phyloP scores from a whole-genome alignment of 2,329 filamentous ascomycete genomes.

The Cercospora sp. region DNA sequence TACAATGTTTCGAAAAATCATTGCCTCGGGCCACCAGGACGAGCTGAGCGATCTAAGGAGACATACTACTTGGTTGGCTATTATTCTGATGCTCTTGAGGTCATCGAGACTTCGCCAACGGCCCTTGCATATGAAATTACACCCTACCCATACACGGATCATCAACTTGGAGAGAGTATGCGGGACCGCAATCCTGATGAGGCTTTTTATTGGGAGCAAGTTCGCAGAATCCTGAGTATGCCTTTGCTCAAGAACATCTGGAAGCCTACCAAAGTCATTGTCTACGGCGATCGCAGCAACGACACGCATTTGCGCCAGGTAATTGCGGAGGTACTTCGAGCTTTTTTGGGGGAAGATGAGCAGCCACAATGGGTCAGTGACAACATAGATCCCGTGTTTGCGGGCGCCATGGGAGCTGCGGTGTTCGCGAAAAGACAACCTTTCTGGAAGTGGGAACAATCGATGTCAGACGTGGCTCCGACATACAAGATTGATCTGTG shows the following conservation, averaged over 20 bases:
- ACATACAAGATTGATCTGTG: too few species aligned
- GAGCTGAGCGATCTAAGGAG: too few species aligned
- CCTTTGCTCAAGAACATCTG: not conserved
- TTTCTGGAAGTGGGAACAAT: too few species aligned
- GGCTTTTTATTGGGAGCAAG: slow-evolving; percentile 11
- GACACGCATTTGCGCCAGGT: not conserved
- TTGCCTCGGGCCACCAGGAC: too few species aligned
- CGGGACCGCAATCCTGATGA: not conserved
- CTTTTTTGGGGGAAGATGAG: not conserved
- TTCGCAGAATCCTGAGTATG: slow-evolving; percentile 3
- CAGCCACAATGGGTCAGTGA: slow-evolving; percentile 11
- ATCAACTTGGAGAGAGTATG: not conserved
- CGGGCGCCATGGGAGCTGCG: slow-evolving; percentile 15
- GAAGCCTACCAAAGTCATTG: slow-evolving; percentile 4
- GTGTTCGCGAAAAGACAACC: slow-evolving; percentile 10
- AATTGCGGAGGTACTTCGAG: not conserved
- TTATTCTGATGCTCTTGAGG: too few species aligned
- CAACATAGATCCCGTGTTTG: not conserved
- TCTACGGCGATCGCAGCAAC: slow-evolving; percentile 8
- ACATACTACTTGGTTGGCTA: too few species aligned
- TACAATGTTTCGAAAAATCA: too few species aligned
- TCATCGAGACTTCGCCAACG: not conserved
- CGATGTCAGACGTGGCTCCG: too few species aligned
- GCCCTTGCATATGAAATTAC: not conserved
- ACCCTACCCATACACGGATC: not conserved